Percentiles rank a stretch among this genome's conserved stretches.
phyloP scores from a whole-genome alignment of 2,329 filamentous ascomycete genomes.

The Xylariaceae sp. region DNA sequence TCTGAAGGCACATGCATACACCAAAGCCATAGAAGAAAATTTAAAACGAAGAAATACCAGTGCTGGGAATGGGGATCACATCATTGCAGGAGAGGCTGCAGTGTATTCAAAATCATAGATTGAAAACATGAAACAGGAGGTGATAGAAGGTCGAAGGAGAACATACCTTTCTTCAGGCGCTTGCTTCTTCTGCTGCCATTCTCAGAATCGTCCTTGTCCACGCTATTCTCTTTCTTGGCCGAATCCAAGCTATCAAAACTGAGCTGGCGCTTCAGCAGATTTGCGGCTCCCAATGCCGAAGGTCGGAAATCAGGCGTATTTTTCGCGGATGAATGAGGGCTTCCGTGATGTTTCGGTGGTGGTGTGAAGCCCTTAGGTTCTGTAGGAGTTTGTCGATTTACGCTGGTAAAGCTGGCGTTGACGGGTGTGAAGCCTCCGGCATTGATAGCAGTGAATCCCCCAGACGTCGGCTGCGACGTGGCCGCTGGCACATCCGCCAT shows the following conservation, averaged over 20 bases:
- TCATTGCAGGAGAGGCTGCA: too few species aligned
- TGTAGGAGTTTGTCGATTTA: slow-evolving; percentile 49
- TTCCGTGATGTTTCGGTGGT: slow-evolving; percentile 56
- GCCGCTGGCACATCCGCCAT: slow-evolving; percentile 41
- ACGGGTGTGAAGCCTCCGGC: slow-evolving; percentile 68
- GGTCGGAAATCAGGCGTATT: slow-evolving; percentile 62
- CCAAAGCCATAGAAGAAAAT: too few species aligned
- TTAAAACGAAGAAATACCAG: too few species aligned
- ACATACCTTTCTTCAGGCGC: slow-evolving; percentile 79
- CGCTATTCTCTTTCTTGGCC: slow-evolving; percentile 41
- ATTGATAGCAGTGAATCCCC: slow-evolving; percentile 59
- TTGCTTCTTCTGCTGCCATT: slow-evolving; percentile 79
- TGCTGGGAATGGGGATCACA: too few species aligned
- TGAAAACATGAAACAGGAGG: too few species aligned
- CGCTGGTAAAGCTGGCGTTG: slow-evolving; percentile 64
- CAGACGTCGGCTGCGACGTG: slow-evolving; percentile 36
- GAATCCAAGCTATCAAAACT: slow-evolving; percentile 54
- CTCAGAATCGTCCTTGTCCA: slow-evolving; percentile 56
- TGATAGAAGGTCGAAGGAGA: not conserved
- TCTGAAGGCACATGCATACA: too few species aligned
- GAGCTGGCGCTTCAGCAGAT: slow-evolving; percentile 72
- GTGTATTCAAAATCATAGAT: too few species aligned
- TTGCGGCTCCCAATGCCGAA: slow-evolving; percentile 49
- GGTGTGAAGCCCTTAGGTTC: slow-evolving; percentile 57
- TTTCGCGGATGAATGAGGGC: slow-evolving; percentile 58